Conservation (phyloP, 257 asterid genomes). For the Solanum peruvianum region DNA sequence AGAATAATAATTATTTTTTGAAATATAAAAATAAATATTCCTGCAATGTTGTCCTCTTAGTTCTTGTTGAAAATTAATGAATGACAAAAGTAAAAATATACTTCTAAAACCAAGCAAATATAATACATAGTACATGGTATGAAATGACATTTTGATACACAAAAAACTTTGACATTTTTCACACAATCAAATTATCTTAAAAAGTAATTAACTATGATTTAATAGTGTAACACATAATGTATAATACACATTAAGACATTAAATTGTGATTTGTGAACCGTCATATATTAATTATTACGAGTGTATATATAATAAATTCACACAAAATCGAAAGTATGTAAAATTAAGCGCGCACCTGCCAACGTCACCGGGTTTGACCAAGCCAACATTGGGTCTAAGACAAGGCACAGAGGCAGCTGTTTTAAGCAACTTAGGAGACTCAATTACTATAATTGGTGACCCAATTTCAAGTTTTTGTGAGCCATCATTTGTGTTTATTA, state of each 20-base stretch:
- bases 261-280: neutral
- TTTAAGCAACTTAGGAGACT: constrained; percentile 59
- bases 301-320: neutral
- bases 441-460: constrained; percentile 57
- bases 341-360: constrained; percentile 37
- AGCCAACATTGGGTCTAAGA: constrained; percentile 50
- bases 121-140: too few species aligned
- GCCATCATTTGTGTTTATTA: constrained; percentile 1
- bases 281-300: neutral
- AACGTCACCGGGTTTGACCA: constrained; percentile 77
- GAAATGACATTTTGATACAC: neutral
- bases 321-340: neutral
- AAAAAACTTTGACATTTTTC: neutral
- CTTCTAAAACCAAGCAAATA: too few species aligned
- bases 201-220: too few species aligned
- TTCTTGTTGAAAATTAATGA: too few species aligned
- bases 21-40: too few species aligned
- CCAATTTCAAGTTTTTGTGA: constrained; percentile 43
- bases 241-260: too few species aligned
- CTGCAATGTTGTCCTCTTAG: too few species aligned
- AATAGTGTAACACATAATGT: neutral
- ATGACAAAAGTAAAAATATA: too few species aligned
- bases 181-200: neutral
- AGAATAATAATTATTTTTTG: too few species aligned
- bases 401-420: constrained; percentile 88